Conservation (phyloP, 75 land plant species). For the Pseudotsuga menziesii region DNA sequence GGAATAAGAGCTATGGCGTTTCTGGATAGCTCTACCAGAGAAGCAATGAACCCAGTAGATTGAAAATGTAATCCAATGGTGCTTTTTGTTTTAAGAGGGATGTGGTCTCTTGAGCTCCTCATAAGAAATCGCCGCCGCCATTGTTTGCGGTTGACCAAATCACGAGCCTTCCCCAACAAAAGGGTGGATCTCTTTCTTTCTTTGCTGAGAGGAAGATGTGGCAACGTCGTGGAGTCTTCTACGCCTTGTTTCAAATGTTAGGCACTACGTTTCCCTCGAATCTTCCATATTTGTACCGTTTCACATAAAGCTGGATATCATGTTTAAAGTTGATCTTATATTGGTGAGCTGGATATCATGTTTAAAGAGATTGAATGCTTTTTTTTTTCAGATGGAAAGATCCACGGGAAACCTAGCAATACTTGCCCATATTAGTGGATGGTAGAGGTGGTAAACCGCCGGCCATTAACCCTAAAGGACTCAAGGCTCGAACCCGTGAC, state of each 20-base stretch:
- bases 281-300: not conserved
- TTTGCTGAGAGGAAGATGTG: not conserved
- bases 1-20: not conserved
- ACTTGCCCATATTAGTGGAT: too few species aligned
- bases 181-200: not conserved
- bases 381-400: too few species aligned
- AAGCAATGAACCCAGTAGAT: not conserved
- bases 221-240: not conserved
- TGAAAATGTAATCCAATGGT: not conserved
- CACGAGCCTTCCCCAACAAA: not conserved
- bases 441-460: too few species aligned
- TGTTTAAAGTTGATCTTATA: too few species aligned
- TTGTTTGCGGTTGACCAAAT: not conserved
- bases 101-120: slow-evolving; percentile 3
- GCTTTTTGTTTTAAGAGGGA: not conserved
- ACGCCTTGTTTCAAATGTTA: not conserved
- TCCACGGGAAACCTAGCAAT: too few species aligned
- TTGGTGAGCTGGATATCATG: too few species aligned
- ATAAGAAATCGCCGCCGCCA: not conserved
- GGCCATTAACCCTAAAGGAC: too few species aligned
- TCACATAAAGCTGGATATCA: too few species aligned
- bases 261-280: not conserved
- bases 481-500: too few species aligned
- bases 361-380: too few species aligned
- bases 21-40: not conserved